Evolutionary conservation across 1,284 basidiomycete genomes (phyloP), one percentile per base, ranked within the genome.

Genomic region (Volvariella volvacea): DNA sequence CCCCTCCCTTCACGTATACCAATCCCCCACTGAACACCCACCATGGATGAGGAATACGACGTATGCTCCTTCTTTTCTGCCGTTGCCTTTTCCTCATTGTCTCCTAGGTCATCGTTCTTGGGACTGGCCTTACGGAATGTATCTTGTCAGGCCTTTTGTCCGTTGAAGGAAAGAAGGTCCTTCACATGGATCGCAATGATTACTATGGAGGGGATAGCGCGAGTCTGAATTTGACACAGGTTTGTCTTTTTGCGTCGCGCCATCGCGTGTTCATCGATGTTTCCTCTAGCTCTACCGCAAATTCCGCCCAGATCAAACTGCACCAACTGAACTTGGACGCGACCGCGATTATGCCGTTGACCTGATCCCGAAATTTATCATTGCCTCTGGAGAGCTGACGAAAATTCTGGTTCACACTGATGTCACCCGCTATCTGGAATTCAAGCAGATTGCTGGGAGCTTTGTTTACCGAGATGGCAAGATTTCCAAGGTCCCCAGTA

Each of bases 161-260:
- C 22, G 95, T 99, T 48, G 95, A 98, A 61, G 95, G 95, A 57
- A 97, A 99, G 78, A 99, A 99, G 75, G 96, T 99, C 54, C 83
- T 99, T 36, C 96, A 99, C 70, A 98, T 99, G 82, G 96, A 99
- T 71, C 78, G 95, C 54, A 98, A 98, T 62, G 92, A 98, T 67
- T 99, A 99, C 71, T 99, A 99, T 55, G 96, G 96, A 47, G 96
- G 90, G 49, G 96, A 98, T 62, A 92, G 92, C 61, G 96, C 96
- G 43, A 94, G 90, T 68, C 73, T 99, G 64, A 99, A 98, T 72
- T 71, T 99, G 55, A 96, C 94, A 15, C 95, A 99, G 82, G 93
- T 88, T 58, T 53, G 74, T 55, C 17, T 15, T 19, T 28, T 28
- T 28, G 25, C 12, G 6, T 12, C 25, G 12, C 6, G 25, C 49